These are phyloP conservation scores for Crithidia expoeki DNA, from an alignment of 208 protist species.

Conservation along the genomic window DNA sequence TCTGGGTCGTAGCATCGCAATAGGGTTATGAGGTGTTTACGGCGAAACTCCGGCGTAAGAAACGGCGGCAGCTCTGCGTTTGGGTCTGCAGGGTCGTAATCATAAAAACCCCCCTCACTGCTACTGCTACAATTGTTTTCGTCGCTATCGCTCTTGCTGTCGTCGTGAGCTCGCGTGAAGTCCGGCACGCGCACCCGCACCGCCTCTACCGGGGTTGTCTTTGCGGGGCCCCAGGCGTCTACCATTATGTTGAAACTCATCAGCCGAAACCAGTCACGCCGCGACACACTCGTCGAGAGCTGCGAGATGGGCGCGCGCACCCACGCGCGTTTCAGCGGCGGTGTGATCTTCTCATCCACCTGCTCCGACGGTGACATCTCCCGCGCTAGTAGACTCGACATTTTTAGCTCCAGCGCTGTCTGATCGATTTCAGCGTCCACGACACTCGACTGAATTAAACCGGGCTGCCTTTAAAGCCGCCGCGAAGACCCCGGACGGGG, in stretches of 20 bases:
- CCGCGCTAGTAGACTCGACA: conserved; percentile 37
- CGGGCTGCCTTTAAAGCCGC: not conserved
- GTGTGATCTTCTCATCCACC: conserved; percentile 21
- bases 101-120: conserved; percentile 39
- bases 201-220: conserved; percentile 61
- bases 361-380: conserved; percentile 22
- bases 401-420: conserved; percentile 40
- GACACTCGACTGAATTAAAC: conserved; percentile 49
- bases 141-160: not conserved
- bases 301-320: conserved; percentile 63
- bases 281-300: conserved; percentile 63
- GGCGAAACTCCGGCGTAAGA: conserved; percentile 56
- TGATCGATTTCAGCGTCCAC: conserved; percentile 41
- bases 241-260: conserved; percentile 89
- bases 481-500: conserved; percentile 9
- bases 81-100: conserved; percentile 49
- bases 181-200: conserved; percentile 54
- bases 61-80: conserved; percentile 66
- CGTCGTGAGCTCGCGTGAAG: conserved; percentile 44
- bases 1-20: conserved; percentile 81
- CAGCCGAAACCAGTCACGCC: conserved; percentile 85
- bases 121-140: not conserved
- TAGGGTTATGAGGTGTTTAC: conserved; percentile 61
- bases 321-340: conserved; percentile 63
- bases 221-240: conserved; percentile 50